These are phyloP conservation scores for Telopea speciosissima DNA, from an alignment of 177 flowering plant species.

Conservation along the genomic window DNA sequence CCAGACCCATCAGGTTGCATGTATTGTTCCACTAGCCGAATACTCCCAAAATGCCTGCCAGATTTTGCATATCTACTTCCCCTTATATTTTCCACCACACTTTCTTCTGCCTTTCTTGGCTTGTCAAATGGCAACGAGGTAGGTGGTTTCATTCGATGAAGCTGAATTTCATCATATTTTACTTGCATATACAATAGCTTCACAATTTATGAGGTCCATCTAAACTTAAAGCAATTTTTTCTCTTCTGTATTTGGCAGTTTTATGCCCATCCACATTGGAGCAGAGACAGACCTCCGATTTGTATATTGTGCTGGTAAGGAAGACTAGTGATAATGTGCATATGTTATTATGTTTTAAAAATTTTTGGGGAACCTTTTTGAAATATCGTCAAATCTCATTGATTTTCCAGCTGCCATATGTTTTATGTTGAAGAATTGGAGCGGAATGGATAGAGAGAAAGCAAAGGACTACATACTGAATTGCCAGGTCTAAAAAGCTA, in stretches of 20 bases:
- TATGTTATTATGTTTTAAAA: not conserved
- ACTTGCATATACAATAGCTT: not conserved
- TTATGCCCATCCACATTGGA: conserved; percentile 74
- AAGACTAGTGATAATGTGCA: not conserved
- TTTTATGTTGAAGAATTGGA: conserved; percentile 75
- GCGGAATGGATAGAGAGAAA: conserved; percentile 81
- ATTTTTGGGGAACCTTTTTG: not conserved
- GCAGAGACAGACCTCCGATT: conserved; percentile 93
- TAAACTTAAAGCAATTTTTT: not conserved
- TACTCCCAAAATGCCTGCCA: too few species aligned
- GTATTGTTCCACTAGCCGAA: too few species aligned
- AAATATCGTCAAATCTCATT: conserved; percentile 1
- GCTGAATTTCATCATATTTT: not conserved
- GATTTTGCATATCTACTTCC: too few species aligned
- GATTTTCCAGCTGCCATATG: conserved; percentile 74
- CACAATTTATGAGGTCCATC: not conserved
- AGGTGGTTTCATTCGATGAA: too few species aligned
- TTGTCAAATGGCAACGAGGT: too few species aligned
- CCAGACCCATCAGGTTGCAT: too few species aligned
- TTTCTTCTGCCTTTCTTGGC: too few species aligned
- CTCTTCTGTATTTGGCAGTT: conserved; percentile 38
- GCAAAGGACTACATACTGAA: conserved; percentile 65
- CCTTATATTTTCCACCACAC: too few species aligned
- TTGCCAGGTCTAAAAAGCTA: conserved; percentile 62
- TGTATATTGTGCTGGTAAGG: conserved; percentile 88